phyloP scores from a whole-genome alignment of 2,329 filamentous ascomycete genomes.

The Trichoderma simmonsii region DNA sequence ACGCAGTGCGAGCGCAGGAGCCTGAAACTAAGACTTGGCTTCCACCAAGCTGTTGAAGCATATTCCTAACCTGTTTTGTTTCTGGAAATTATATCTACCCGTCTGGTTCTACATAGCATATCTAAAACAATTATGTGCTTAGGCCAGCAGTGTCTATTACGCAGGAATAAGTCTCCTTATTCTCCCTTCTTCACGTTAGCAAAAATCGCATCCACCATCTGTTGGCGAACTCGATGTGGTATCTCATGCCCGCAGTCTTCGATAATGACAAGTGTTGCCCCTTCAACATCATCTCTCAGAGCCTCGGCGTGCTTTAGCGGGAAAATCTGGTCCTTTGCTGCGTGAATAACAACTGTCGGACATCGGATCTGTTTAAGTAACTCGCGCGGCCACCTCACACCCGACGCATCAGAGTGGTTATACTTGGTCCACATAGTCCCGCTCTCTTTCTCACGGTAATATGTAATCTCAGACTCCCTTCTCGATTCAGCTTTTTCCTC shows the following conservation, averaged over 20 bases:
- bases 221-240: background rate
- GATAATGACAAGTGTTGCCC: background rate
- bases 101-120: background rate
- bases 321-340: background rate
- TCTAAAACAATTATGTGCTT: background rate
- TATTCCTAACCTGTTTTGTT: background rate
- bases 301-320: background rate
- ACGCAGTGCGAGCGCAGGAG: too few species aligned
- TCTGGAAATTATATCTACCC: background rate
- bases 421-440: constrained; percentile 1
- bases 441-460: constrained; percentile 1
- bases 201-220: background rate
- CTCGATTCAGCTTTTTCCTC: background rate
- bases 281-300: background rate
- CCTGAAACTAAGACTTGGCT: too few species aligned
- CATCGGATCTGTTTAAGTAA: background rate
- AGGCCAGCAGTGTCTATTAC: background rate
- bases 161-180: background rate
- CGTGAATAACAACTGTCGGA: background rate
- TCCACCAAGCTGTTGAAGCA: too few species aligned
- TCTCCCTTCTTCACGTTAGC: background rate
- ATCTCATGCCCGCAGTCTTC: constrained; percentile 6
- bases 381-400: background rate
- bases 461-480: background rate
- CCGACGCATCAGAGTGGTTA: constrained; percentile 1